A percentile compares a stretch with the other conserved stretches of the same genome.
Conservation (phyloP, 2,329 filamentous ascomycete genomes). For the Hypoxylon sp. region DNA sequence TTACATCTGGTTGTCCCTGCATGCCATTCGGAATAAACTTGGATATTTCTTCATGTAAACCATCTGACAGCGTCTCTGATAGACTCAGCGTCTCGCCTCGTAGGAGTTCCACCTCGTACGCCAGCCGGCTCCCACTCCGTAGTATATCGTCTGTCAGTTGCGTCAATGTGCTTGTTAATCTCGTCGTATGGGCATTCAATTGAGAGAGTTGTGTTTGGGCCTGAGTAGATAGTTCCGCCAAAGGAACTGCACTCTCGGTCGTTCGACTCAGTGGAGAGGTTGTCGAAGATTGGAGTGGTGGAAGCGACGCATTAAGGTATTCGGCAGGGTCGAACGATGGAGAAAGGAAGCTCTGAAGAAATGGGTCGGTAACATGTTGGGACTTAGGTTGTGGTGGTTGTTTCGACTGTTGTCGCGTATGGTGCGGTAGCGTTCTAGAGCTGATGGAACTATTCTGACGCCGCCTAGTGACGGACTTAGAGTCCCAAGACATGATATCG, state of each 20-base stretch:
- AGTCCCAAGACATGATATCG: conserved; percentile 58
- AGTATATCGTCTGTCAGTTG: conserved; percentile 96
- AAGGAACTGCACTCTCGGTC: conserved; percentile 65
- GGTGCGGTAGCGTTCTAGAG: conserved; percentile 58
- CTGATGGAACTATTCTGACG: conserved; percentile 63
- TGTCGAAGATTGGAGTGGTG: conserved; percentile 70
- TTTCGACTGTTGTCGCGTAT: conserved; percentile 59
- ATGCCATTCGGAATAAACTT: conserved; percentile 76
- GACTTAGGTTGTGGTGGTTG: conserved; percentile 65
- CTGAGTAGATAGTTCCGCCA: conserved; percentile 84
- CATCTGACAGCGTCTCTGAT: conserved; percentile 82
- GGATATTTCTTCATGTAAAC: conserved; percentile 77
- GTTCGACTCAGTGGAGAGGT: conserved; percentile 48
- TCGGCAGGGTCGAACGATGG: conserved; percentile 85
- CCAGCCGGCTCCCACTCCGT: conserved; percentile 86
- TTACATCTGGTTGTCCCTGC: conserved; percentile 53
- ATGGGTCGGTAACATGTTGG: conserved; percentile 77
- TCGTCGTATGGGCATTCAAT: conserved; percentile 88
- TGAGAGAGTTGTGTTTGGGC: conserved; percentile 89
- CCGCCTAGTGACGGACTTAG: conserved; percentile 58
- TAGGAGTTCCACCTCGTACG: conserved; percentile 94
- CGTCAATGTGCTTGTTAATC: conserved; percentile 84
- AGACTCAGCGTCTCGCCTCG: conserved; percentile 89
- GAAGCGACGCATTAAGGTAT: conserved; percentile 86
- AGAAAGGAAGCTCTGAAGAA: conserved; percentile 81